Evolutionary conservation across 179 eudicot genomes (phyloP).

Genomic region (Carnegiea gigantea): DNA sequence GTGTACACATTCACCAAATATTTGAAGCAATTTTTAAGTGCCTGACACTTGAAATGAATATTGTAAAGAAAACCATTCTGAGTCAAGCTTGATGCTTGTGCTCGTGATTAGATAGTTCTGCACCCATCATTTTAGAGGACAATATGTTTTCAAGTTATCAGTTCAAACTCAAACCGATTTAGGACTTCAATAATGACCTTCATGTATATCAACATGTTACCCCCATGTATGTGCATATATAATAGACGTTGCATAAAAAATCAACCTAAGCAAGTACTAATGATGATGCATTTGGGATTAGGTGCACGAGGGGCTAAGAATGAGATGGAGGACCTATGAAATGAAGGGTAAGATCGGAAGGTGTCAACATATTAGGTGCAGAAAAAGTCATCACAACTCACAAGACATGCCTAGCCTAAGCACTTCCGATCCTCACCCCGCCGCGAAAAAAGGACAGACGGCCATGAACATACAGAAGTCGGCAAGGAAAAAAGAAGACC

Average conservation of each 20-base stretch:
- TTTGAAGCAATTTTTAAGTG: not conserved
- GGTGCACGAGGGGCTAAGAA: not conserved
- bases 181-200: too few species aligned
- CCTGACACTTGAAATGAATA: not conserved
- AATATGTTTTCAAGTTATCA: too few species aligned
- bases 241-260: not conserved
- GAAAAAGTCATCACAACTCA: not conserved
- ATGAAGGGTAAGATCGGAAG: not conserved
- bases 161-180: too few species aligned
- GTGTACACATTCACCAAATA: not conserved
- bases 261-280: not conserved
- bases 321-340: not conserved
- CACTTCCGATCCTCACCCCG: not conserved
- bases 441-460: too few species aligned
- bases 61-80: not conserved
- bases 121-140: too few species aligned
- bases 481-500: not conserved
- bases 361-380: conserved; percentile 5
- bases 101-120: too few species aligned
- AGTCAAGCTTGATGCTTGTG: not conserved
- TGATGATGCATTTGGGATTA: not conserved
- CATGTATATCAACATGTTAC: too few species aligned
- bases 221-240: not conserved
- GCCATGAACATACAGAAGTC: too few species aligned
- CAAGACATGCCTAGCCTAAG: not conserved